A percentile compares a stretch with the other conserved stretches of the same genome.
phyloP scores from a whole-genome alignment of 495 filamentous ascomycete species.

The Podospora anserina region DNA sequence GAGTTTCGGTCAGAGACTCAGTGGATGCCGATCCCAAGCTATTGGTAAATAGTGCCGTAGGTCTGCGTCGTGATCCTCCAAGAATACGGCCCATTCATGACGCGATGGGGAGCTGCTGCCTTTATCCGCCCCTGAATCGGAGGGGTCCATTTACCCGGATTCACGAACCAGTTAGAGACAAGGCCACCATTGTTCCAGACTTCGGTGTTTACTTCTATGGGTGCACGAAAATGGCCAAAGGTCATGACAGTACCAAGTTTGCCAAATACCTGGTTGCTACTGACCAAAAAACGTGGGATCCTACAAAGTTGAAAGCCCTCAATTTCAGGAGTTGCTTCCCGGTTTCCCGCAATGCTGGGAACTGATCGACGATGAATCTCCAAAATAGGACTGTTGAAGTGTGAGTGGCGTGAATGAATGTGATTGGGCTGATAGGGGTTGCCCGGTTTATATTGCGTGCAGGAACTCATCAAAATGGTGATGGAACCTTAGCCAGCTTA shows the following conservation, averaged over 20 bases:
- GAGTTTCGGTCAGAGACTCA: background rate
- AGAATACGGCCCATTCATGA: background rate
- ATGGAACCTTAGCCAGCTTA: background rate
- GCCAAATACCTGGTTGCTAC: background rate
- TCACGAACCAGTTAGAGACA: background rate
- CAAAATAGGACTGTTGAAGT: too few species aligned
- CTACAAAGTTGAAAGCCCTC: background rate
- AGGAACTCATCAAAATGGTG: background rate
- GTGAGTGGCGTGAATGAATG: background rate
- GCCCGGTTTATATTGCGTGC: conserved; percentile 5
- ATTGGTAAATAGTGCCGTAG: conserved; percentile 8
- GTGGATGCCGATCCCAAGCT: conserved; percentile 8
- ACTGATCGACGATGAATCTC: background rate
- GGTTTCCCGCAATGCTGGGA: background rate
- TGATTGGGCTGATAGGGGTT: background rate
- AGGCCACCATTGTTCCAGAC: background rate
- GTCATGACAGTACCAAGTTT: background rate
- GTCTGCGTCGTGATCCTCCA: background rate
- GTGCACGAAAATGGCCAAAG: background rate
- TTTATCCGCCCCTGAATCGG: conserved; percentile 5
- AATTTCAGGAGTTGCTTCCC: background rate
- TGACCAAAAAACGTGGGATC: background rate
- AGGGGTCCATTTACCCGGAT: conserved; percentile 8
- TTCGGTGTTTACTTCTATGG: background rate
- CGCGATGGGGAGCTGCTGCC: background rate